Evolutionary conservation across 345 rosid species (phyloP), one percentile per base, ranked within the genome.

Genomic region (Euphorbia tirucalli): DNA sequence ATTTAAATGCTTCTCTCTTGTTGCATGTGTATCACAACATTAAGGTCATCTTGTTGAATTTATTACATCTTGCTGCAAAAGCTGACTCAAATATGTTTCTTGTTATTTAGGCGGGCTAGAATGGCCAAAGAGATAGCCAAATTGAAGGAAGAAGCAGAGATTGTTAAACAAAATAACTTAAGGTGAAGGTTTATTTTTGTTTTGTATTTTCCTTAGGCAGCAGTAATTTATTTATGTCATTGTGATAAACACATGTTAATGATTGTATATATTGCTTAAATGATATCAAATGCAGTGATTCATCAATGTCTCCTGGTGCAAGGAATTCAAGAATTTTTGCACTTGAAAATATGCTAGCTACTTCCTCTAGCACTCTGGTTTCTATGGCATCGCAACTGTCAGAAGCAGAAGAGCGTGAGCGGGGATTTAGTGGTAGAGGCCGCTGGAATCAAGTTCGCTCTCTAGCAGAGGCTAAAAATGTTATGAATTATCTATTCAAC

Each of bases 371-470:
- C 78, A 82, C 97, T 31, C 61, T 95, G 61, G 98, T 95, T 66
- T 84, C 97, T 50, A 95, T 95, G 99, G 99, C 99, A 74, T 89
- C 99, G 22, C 99, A 95, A 3, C 77, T 95, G 71, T 95, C 99
- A 41, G 99, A 92, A 84, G 98, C 98, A 61, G 99, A 95, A 83
- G 99, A 95, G 72, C 86, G 94, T n/a, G 98, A 89, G 75, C 88
- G 95, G 37, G 75, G 85, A 35, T 90, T 92, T 74, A 85, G 89
- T 80, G 99, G 98, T 58, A 89, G 87, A 74, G 99, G 99, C 35
- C 93, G 98, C 55, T 95, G 99, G 99, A 92, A 92, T 77, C 98
- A 95, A 79, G 85, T 95, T 69, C 90, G 97, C 11, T 87, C 98
- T 69, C 88, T 95, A 55, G 87, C 86, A 59, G 99, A 95, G 32